phyloP scores from a whole-genome alignment of 2,329 filamentous ascomycete species.

The Didymella pinodella region DNA sequence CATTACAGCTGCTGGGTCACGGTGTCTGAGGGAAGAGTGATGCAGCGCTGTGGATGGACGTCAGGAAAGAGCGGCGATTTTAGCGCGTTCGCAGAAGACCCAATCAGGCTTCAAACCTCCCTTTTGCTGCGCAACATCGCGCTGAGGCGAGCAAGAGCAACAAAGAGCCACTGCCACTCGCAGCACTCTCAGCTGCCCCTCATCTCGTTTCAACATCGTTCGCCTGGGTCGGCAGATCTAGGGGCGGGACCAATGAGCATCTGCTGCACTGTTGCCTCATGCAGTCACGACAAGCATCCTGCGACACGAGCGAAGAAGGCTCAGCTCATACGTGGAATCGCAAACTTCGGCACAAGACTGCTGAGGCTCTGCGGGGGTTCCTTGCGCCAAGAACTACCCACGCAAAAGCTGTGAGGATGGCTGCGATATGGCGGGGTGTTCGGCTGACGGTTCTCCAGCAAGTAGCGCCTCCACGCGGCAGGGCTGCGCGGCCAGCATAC shows the following conservation, averaged over 20 bases:
- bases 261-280: conserved; percentile 29
- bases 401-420: not conserved
- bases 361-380: conserved; percentile 9
- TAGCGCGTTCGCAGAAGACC: conserved; percentile 28
- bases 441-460: conserved; percentile 7
- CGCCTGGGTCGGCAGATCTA: conserved; percentile 18
- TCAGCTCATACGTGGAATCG: conserved; percentile 21
- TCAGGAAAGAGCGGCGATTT: conserved; percentile 30
- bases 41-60: conserved; percentile 43
- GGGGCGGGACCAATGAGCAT: conserved; percentile 35
- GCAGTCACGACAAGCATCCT: conserved; percentile 29
- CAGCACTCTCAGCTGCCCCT: conserved; percentile 32
- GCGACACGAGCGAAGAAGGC: conserved; percentile 20
- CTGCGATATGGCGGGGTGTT: not conserved
- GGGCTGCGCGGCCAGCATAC: not conserved
- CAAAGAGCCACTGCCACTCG: conserved; percentile 34
- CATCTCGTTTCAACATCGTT: conserved; percentile 37
- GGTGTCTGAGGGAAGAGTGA: conserved; percentile 33
- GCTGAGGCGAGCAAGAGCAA: conserved; percentile 24
- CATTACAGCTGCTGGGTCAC: conserved; percentile 33
- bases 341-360: not conserved
- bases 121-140: conserved; percentile 26
- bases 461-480: not conserved
- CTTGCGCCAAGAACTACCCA: not conserved
- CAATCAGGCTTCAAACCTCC: conserved; percentile 33